phyloP scores from a whole-genome alignment of 768 basidiomycete genomes.

The Lentinula guzmanii region DNA sequence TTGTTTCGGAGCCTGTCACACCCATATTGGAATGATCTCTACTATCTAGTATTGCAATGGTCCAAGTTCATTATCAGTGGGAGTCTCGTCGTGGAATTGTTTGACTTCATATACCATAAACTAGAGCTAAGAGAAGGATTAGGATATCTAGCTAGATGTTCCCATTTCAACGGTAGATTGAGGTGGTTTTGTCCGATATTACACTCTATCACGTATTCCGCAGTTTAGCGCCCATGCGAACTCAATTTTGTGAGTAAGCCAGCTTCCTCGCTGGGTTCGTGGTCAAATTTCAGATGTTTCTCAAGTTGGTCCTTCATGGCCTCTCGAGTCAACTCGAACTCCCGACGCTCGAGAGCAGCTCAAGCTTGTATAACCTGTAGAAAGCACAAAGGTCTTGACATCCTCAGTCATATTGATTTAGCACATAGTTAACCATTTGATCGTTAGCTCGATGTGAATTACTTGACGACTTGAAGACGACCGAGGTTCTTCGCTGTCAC shows the following conservation, averaged over 20 bases:
- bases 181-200: too few relatives aligned
- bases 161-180: not conserved
- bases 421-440: not conserved
- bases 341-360: not conserved
- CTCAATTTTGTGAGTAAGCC: not conserved
- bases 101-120: not conserved
- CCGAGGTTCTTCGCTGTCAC: conserved; percentile 1
- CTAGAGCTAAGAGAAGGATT: too few relatives aligned
- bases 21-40: not conserved
- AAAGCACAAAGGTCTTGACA: not conserved
- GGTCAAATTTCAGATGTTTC: too few relatives aligned
- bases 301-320: not conserved
- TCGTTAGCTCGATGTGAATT: not conserved
- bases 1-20: not conserved
- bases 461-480: not conserved
- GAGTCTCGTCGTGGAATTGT: too few relatives aligned
- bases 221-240: not conserved
- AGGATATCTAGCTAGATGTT: not conserved
- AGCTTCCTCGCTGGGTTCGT: too few relatives aligned
- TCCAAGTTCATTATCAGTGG: too few relatives aligned
- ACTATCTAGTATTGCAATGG: not conserved
- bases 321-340: not conserved
- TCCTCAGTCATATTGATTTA: not conserved
- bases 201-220: too few relatives aligned
- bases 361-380: not conserved